Base-by-base conservation (phyloP, 352 stramenopile genomes). In the Blastocystis sp. region DNA sequence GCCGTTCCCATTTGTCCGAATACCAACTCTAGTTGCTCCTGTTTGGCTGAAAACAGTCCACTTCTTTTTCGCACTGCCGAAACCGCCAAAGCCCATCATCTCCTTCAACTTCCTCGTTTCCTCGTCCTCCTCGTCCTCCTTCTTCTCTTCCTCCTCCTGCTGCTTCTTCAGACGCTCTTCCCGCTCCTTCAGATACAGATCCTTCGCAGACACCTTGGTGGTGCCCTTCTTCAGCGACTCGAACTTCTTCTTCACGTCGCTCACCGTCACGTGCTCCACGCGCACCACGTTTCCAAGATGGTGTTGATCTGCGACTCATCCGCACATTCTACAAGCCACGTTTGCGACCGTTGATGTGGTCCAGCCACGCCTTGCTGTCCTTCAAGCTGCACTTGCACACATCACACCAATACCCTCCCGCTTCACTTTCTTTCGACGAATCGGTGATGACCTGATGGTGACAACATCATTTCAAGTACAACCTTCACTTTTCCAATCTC, bases 281-380 rank as follows among this genome's bases (percentile, higher is more conserved):
- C 94, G 93, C 94, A 97, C 96, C 57, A 94, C 96, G 76, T 93
- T 96, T 10, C 94, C 94, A 9, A 97, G 90, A 79, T 95, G 95
- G 52, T 93, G 91, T 66, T 96, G 89, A 82, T 97, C 94, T 96
- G 90, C 10, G 14, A 43, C 43, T 70, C 40, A 89, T 45, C 34
- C 38, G 10, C 28, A 34, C 60, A 60, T 24, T 34, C 21, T 34
- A 80, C 17, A 3, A 78, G 24, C 93, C 92, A 78, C 94, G 94
- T 89, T 95, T 95, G 92, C 96, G 97, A 89, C 94, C 94, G 90
- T 97, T 97, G 90, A 97, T 96, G 89, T 97, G 94, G 90, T 97
- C 94, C 65, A 97, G 90, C 81, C 97, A 97, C 79, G 93, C 94
- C 64, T 96, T 92, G 66, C 93, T 96, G 89, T 97, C 94, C 90